Conservation (phyloP, 1,284 basidiomycete genomes). For the Rhizoctonia solani region DNA sequence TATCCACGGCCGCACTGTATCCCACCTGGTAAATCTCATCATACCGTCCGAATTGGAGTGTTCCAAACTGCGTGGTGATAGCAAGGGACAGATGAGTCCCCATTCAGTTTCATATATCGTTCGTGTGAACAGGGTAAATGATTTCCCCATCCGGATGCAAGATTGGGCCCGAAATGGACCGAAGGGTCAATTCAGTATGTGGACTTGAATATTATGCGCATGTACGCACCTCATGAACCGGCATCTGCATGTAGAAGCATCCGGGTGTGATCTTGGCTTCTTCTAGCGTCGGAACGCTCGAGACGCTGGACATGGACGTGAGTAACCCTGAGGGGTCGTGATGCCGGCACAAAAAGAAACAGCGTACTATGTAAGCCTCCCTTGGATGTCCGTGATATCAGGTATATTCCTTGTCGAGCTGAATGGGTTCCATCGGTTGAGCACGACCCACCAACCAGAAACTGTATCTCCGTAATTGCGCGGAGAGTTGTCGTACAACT, state of each 20-base stretch:
- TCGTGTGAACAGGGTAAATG: no score
- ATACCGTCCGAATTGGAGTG: conserved; percentile 77
- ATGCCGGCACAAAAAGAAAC: no score
- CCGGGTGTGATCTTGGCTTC: conserved; percentile 89
- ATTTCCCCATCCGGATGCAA: conserved; percentile 43
- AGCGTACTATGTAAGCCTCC: conserved; percentile 93
- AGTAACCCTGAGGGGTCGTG: not conserved
- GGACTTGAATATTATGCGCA: not conserved
- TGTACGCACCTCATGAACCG: conserved; percentile 76
- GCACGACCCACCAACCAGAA: conserved; percentile 94
- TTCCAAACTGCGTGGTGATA: conserved; percentile 61
- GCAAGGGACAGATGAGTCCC: not conserved
- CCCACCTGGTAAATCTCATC: conserved; percentile 86
- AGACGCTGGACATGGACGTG: conserved; percentile 64
- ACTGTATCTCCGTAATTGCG: conserved; percentile 94
- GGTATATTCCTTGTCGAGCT: conserved; percentile 80
- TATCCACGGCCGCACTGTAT: conserved; percentile 72
- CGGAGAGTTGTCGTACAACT: conserved; percentile 94
- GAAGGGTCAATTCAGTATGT: conserved; percentile 44
- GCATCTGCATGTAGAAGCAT: conserved; percentile 93
- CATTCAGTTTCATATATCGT: not conserved
- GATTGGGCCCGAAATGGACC: conserved; percentile 44
- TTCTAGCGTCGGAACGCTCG: conserved; percentile 92
- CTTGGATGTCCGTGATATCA: conserved; percentile 95
- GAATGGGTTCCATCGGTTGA: conserved; percentile 94